These are phyloP conservation scores for Omphalotus olearius DNA, from an alignment of 1,284 basidiomycete species.

Conservation along the genomic window DNA sequence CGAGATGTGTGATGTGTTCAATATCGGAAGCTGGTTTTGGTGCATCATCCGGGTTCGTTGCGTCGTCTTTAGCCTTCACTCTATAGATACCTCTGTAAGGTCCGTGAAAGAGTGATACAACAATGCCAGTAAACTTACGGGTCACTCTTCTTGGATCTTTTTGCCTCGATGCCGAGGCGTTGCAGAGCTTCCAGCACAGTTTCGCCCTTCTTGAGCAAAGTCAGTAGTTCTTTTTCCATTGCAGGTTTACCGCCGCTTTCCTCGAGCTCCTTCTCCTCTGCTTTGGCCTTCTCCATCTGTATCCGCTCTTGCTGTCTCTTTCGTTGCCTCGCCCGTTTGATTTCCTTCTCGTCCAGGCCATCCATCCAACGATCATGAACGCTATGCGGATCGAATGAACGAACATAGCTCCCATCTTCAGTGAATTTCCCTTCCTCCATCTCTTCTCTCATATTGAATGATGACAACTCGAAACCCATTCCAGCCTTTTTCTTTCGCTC, in stretches of 20 bases:
- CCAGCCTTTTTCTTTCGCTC: conserved; percentile 72
- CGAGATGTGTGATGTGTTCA: conserved; percentile 75
- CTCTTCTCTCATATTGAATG: conserved; percentile 99
- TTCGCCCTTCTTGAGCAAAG: conserved; percentile 83
- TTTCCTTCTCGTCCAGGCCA: conserved; percentile 81
- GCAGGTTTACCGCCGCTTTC: conserved; percentile 64
- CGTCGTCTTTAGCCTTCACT: conserved; percentile 30
- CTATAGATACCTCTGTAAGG: conserved; percentile 11
- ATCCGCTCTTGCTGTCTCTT: conserved; percentile 67
- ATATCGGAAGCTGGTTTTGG: conserved; percentile 51
- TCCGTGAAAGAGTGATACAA: not conserved
- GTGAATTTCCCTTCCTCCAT: conserved; percentile 97
- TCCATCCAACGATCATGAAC: conserved; percentile 96
- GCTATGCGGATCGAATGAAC: conserved; percentile 85
- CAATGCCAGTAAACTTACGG: conserved; percentile 29
- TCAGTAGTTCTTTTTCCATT: conserved; percentile 67
- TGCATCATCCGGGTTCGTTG: conserved; percentile 45
- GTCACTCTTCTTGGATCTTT: conserved; percentile 45
- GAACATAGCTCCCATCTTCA: conserved; percentile 87
- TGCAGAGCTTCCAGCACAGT: conserved; percentile 88
- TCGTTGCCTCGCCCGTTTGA: conserved; percentile 74
- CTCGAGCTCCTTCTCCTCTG: conserved; percentile 68
- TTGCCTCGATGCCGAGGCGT: conserved; percentile 72
- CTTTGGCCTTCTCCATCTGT: conserved; percentile 65
- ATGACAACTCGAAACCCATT: conserved; percentile 91